phyloP scores from a whole-genome alignment of 345 rosid genomes.

The Moringa oleifera region DNA sequence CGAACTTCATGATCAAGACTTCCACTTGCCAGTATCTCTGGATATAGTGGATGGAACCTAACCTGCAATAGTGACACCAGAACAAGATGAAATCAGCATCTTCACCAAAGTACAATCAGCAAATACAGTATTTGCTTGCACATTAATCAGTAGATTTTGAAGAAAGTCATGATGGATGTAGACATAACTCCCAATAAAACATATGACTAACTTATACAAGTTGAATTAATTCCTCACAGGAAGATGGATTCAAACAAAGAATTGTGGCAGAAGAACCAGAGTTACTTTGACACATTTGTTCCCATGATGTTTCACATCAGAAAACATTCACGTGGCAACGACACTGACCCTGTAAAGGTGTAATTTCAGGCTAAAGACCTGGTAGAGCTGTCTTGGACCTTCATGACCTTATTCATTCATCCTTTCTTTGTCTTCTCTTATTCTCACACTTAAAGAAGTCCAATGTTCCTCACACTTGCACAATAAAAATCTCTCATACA shows the following conservation, averaged over 20 bases:
- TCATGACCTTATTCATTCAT: no score
- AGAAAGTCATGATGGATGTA: neutral
- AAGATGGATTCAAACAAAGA: neutral
- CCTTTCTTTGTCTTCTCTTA: no score
- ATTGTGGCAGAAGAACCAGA: neutral
- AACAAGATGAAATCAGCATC: neutral
- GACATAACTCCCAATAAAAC: neutral
- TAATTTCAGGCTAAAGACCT: no score
- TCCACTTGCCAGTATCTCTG: conserved; percentile 69
- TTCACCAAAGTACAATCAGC: conserved; percentile 2
- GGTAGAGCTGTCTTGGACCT: no score
- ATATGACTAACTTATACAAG: neutral
- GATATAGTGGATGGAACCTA: conserved; percentile 63
- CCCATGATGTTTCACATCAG: no score
- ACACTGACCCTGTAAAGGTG: no score
- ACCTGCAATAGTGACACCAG: conserved; percentile 36
- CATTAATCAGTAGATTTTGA: neutral
- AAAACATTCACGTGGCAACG: no score
- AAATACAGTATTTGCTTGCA: neutral
- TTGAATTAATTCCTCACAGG: no score
- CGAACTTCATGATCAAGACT: conserved; percentile 80
- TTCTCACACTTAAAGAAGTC: no score
- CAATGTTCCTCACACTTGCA: no score
- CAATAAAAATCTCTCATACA: no score
- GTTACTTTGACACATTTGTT: neutral